Conservation (phyloP, 202 grass and related monocot species). For the Brachypodium distachyon region DNA sequence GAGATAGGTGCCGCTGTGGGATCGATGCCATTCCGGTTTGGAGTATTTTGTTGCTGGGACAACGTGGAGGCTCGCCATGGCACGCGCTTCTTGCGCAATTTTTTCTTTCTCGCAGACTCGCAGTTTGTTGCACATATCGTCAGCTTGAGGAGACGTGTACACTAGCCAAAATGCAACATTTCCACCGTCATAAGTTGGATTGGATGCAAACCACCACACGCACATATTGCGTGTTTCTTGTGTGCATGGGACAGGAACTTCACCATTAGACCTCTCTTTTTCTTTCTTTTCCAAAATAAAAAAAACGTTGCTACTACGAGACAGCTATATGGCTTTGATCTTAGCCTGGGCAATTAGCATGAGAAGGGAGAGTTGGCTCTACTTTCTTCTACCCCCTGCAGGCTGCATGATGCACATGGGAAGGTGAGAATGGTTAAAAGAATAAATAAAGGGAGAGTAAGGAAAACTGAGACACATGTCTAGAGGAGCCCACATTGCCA, state of each 20-base stretch:
- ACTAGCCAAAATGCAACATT: too few relatives aligned
- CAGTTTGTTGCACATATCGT: too few relatives aligned
- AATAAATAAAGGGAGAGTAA: background rate
- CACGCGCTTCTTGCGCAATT: too few relatives aligned
- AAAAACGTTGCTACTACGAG: too few relatives aligned
- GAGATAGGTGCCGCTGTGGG: slow-evolving; percentile 30
- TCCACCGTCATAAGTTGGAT: too few relatives aligned
- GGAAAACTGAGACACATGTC: slow-evolving; percentile 20
- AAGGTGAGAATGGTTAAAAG: slow-evolving; percentile 36
- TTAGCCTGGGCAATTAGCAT: slow-evolving; percentile 50
- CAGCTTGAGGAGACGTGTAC: too few relatives aligned
- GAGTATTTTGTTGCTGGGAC: slow-evolving; percentile 36
- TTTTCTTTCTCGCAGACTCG: too few relatives aligned
- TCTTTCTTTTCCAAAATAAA: too few relatives aligned
- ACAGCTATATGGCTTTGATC: too few relatives aligned
- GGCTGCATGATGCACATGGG: slow-evolving; percentile 53
- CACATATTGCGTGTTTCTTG: too few relatives aligned
- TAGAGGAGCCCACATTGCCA: slow-evolving; percentile 33
- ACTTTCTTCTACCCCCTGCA: slow-evolving; percentile 29
- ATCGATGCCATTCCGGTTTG: slow-evolving; percentile 43
- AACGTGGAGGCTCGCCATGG: slow-evolving; percentile 30
- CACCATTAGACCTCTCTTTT: background rate
- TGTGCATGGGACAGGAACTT: too few relatives aligned
- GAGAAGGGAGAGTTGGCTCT: slow-evolving; percentile 30
- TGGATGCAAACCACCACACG: too few relatives aligned